Percentiles rank a stretch among this genome's conserved stretches.
Conservation (phyloP, 495 filamentous ascomycete species). For the Tuber umbilicatum region DNA sequence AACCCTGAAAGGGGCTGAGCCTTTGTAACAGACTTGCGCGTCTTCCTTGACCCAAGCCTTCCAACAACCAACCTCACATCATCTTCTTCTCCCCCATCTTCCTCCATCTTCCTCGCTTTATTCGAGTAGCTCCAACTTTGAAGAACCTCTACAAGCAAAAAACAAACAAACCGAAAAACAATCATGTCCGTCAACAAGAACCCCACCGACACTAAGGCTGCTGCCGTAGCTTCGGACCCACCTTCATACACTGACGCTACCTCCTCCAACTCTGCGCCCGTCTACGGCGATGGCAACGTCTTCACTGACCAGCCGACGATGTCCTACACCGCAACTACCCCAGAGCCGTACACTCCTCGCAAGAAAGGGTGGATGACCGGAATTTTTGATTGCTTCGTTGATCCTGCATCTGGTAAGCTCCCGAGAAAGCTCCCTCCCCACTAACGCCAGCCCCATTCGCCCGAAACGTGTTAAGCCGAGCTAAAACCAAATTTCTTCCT, state of each 20-base stretch:
- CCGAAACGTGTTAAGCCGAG: background rate
- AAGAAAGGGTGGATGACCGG: constrained; percentile 36
- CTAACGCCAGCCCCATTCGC: background rate
- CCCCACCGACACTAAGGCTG: constrained; percentile 27
- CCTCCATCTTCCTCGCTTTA: background rate
- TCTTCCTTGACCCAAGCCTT: background rate
- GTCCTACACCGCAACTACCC: constrained; percentile 26
- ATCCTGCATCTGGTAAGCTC: constrained; percentile 30
- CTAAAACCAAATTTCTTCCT: constrained; percentile 7
- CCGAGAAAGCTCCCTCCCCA: background rate
- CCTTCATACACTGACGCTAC: constrained; percentile 38
- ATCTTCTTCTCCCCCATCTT: background rate
- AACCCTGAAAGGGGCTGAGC: constrained; percentile 3
- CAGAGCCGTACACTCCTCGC: constrained; percentile 33
- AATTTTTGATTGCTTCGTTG: constrained; percentile 37
- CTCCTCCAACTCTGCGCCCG: constrained; percentile 23
- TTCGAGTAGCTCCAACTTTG: background rate
- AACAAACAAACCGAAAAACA: background rate
- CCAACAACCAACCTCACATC: background rate
- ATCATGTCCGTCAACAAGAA: constrained; percentile 13
- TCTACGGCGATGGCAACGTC: constrained; percentile 40
- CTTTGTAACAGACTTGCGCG: background rate
- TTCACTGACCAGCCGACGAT: constrained; percentile 40
- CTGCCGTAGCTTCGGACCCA: constrained; percentile 30
- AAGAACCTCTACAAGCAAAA: background rate